A percentile compares a stretch with the other conserved stretches of the same genome.
phyloP scores from a whole-genome alignment of 2,329 filamentous ascomycete genomes.

The Colletotrichum tofieldiae region DNA sequence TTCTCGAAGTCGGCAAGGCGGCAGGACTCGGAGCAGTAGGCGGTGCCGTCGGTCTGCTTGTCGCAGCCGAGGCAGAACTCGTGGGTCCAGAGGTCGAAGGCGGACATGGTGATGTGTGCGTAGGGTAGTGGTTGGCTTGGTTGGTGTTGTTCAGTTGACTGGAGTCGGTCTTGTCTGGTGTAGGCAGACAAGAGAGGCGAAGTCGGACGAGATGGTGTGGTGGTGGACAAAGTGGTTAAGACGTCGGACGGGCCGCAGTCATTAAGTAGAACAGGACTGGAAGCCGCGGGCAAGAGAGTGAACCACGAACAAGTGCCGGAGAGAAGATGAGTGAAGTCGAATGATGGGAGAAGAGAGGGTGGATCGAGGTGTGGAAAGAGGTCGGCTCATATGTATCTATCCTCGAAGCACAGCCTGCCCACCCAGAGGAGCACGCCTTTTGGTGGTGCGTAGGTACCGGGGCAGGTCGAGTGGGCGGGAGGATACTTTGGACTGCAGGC shows the following conservation, averaged over 20 bases:
- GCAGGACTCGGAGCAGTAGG: conserved; percentile 95
- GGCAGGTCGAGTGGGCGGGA: not conserved
- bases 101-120: conserved; percentile 23
- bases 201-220: not conserved
- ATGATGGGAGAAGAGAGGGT: conserved; percentile 37
- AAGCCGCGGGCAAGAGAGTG: conserved; percentile 31
- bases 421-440: conserved; percentile 36
- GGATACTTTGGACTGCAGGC: conserved; percentile 19
- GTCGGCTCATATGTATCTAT: conserved; percentile 46
- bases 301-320: conserved; percentile 35
- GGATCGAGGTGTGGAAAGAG: conserved; percentile 43
- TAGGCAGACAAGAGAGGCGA: not conserved
- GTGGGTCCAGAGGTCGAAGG: conserved; percentile 79
- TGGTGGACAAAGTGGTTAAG: conserved; percentile 10
- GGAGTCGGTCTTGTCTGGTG: not conserved
- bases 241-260: conserved; percentile 32
- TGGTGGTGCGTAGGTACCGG: conserved; percentile 29
- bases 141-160: conserved; percentile 24
- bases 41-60: conserved; percentile 84
- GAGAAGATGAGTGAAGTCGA: conserved; percentile 43
- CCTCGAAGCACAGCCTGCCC: conserved; percentile 44
- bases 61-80: conserved; percentile 97
- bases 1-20: conserved; percentile 89
- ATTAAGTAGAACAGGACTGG: conserved; percentile 38
- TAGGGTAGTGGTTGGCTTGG: not conserved